Percentiles rank a stretch among this genome's conserved stretches.
Conservation (phyloP, 2,329 filamentous ascomycete species). For the Aspergillus tanneri region DNA sequence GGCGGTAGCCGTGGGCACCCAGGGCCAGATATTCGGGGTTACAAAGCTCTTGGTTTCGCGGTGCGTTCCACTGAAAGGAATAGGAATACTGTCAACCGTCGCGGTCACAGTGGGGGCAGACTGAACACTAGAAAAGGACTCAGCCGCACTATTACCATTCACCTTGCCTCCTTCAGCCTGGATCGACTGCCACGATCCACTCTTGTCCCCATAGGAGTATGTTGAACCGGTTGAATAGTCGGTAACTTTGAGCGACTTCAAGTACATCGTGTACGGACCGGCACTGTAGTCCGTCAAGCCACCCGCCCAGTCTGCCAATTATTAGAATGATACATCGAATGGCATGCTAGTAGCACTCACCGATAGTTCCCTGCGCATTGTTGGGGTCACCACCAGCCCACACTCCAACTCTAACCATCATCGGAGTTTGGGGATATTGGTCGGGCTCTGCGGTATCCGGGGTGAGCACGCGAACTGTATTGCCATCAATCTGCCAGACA, state of each 20-base stretch:
- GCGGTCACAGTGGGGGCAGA: slow-evolving; percentile 64
- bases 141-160: slow-evolving; percentile 59
- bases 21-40: slow-evolving; percentile 66
- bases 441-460: slow-evolving; percentile 63
- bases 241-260: slow-evolving; percentile 71
- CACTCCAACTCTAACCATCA: slow-evolving; percentile 87
- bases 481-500: slow-evolving; percentile 80
- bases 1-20: slow-evolving; percentile 57
- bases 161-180: slow-evolving; percentile 73
- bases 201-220: slow-evolving; percentile 78
- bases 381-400: slow-evolving; percentile 88
- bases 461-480: slow-evolving; percentile 72
- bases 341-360: slow-evolving; percentile 33
- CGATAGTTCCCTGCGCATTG: slow-evolving; percentile 77
- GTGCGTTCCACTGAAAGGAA: slow-evolving; percentile 62
- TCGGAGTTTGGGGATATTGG: slow-evolving; percentile 93
- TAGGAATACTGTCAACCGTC: slow-evolving; percentile 60
- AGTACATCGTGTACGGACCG: slow-evolving; percentile 83
- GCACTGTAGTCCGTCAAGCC: slow-evolving; percentile 79
- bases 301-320: slow-evolving; percentile 67
- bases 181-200: slow-evolving; percentile 80
- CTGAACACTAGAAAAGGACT: slow-evolving; percentile 40
- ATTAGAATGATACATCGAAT: slow-evolving; percentile 12
- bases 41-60: slow-evolving; percentile 47
- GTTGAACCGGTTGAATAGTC: slow-evolving; percentile 91